Evolutionary conservation across 768 basidiomycete genomes (phyloP).

Genomic region (Russula emetica): DNA sequence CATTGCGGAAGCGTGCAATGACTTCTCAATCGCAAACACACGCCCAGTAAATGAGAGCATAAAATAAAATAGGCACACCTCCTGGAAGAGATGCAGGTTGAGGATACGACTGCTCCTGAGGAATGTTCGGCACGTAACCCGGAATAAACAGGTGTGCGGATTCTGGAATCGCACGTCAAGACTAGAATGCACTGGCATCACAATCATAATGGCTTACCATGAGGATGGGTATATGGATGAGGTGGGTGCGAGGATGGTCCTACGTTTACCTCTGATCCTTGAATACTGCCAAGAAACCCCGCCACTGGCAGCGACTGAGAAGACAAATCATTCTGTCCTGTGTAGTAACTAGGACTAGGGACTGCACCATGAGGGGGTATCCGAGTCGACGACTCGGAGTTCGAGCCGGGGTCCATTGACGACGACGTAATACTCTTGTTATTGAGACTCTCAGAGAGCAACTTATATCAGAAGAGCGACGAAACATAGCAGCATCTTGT

Average conservation of each 20-base stretch:
- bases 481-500: background rate
- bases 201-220: background rate
- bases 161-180: background rate
- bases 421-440: background rate
- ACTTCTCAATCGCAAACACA: background rate
- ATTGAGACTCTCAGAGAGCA: background rate
- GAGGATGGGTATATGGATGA: background rate
- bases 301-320: background rate
- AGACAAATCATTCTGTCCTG: background rate
- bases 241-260: background rate
- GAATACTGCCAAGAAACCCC: background rate
- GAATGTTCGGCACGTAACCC: background rate
- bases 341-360: too few species aligned
- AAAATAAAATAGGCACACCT: background rate
- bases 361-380: background rate
- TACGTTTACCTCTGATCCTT: background rate
- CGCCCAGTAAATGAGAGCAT: background rate
- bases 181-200: background rate
- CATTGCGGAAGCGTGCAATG: background rate
- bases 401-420: background rate
- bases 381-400: background rate
- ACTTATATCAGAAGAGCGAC: slow-evolving; percentile 1
- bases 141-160: background rate
- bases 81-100: too few species aligned
- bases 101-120: background rate